These are phyloP conservation scores for Citrus sinensis DNA, from an alignment of 345 rosid species.

Conservation along the genomic window DNA sequence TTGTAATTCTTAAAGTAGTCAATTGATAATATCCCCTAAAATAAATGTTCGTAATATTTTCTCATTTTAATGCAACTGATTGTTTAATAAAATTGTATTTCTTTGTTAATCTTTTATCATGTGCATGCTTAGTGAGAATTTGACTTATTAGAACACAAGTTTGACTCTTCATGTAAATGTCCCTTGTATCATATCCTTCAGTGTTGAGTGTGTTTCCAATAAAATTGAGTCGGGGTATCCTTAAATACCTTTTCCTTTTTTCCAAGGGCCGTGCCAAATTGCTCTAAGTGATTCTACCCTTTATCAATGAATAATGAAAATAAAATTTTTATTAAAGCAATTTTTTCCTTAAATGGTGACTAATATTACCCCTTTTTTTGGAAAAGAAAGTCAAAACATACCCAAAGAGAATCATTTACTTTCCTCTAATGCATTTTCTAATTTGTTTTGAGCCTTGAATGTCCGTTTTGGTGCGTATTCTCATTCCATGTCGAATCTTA, in stretches of 20 bases:
- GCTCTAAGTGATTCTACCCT: too few relatives aligned
- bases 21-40: too few relatives aligned
- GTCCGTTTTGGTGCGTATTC: neutral
- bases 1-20: too few relatives aligned
- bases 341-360: neutral
- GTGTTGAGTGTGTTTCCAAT: neutral
- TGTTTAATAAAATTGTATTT: neutral
- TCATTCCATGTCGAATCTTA: neutral
- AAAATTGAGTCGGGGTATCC: neutral
- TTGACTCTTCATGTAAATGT: neutral
- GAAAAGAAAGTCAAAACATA: neutral
- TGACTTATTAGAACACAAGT: neutral
- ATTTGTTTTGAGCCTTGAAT: neutral
- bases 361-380: neutral
- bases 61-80: neutral
- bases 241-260: too few relatives aligned
- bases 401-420: too few relatives aligned
- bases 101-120: neutral
- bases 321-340: neutral
- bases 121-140: neutral
- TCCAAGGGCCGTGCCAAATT: too few relatives aligned
- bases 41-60: neutral
- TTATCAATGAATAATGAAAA: neutral
- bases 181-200: neutral
- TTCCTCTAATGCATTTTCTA: neutral